Base-by-base conservation (phyloP, 2,329 filamentous ascomycete species). In the Colletotrichum caudatum region DNA sequence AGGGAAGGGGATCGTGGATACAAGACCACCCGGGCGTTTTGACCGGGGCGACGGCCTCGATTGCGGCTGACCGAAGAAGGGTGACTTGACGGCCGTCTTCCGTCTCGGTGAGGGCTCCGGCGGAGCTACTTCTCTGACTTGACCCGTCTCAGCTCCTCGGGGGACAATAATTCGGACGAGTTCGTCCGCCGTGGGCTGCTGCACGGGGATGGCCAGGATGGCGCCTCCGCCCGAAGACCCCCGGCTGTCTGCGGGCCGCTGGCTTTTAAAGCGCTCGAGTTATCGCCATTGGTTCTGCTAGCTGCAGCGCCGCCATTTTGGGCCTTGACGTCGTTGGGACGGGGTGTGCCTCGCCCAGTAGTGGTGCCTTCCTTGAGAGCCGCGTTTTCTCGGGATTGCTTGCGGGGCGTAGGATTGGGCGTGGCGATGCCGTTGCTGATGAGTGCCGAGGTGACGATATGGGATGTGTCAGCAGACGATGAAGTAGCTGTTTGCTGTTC, bases 1-100 rank as follows among this genome's bases (percentile, higher is more conserved):
- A 0, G 94, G 93, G 74, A 95, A 93, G 2, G 88, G 88, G 16
- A 91, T 83, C 33, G 83, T 83, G 0, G 89, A 88, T 11, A 91
- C 78, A 2, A 81, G 84, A 11, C 85, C 84, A 12, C 82, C 80
- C 2, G 79, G 80, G 2, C 83, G 81, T 9, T 77, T 77, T 18
- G 71, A 66, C 50, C 78, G 82, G 35, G 69, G 54, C 26, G 73
- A 66, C 39, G 69, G 74, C 29, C 73, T 74, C 35, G 76, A 70
- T 35, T 64, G 20, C 57, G 71, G 37, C 4, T 73, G 64, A 41
- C 70, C 46, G 66, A 83, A 83, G 72, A 79, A 83, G 29, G 78
- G 82, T 2, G 81, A 83, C 51, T 41, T 73, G n/a, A 73, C 57
- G 18, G 71, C 60, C 26, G 41, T 44, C 51, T 70, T 71, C 33